Evolutionary conservation across 1,284 basidiomycete genomes (phyloP).

Genomic region (Cutaneotrichosporon spelunceum): DNA sequence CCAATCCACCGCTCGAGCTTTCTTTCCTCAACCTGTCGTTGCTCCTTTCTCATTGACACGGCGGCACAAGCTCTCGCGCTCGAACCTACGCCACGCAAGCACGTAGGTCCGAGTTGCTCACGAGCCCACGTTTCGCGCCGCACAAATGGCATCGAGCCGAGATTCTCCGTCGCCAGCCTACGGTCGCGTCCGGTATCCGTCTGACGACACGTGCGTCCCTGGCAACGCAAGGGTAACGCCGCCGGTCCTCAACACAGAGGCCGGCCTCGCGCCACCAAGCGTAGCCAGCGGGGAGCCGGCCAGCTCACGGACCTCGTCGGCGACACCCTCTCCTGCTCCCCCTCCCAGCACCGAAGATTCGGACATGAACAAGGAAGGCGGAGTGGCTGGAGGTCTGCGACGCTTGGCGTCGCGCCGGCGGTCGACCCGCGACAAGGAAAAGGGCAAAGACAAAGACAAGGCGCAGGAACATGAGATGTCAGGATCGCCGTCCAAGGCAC

Average conservation of each 20-base stretch:
- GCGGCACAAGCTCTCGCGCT: conserved; percentile 3
- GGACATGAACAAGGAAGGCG: conserved; percentile 7
- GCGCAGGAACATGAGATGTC: neutral
- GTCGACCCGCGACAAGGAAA: conserved; percentile 3
- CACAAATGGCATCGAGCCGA: conserved; percentile 42
- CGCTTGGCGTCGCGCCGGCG: conserved; percentile 1
- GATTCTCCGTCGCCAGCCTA: conserved; percentile 39
- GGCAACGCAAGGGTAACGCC: conserved; percentile 33
- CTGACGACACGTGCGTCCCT: conserved; percentile 37
- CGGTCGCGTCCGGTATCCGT: conserved; percentile 43
- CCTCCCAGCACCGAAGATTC: neutral
- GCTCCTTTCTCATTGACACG: neutral
- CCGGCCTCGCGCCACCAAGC: conserved; percentile 1
- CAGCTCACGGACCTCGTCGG: neutral
- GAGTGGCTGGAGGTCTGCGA: neutral
- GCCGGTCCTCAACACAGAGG: conserved; percentile 6
- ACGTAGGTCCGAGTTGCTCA: conserved; percentile 8
- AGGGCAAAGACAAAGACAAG: conserved; percentile 6
- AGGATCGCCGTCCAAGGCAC: conserved; percentile 1
- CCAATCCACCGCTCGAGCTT: neutral
- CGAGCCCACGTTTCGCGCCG: conserved; percentile 7
- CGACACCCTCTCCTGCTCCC: neutral
- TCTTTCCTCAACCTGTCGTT: neutral
- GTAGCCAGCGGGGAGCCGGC: neutral
- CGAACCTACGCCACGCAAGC: conserved; percentile 11